Percentiles rank a stretch among this genome's conserved stretches.
These are phyloP conservation scores for Astrocystis sublimbata DNA, from an alignment of 495 filamentous ascomycete species.

Conservation along the genomic window DNA sequence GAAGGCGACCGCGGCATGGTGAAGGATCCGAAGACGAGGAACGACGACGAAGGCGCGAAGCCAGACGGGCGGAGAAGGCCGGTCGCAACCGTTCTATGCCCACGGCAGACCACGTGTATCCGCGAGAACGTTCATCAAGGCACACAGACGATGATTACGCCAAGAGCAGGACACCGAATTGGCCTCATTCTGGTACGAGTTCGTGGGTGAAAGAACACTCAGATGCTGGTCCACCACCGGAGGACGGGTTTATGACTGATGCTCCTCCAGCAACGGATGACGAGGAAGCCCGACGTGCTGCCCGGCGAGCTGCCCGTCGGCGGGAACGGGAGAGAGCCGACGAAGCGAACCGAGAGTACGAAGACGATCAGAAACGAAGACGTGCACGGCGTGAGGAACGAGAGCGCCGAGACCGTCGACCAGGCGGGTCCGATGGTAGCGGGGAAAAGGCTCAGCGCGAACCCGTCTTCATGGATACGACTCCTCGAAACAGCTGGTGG, in stretches of 20 bases:
- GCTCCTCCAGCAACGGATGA: constrained; percentile 35
- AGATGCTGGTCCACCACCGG: constrained; percentile 55
- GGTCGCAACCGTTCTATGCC: constrained; percentile 40
- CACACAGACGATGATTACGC: constrained; percentile 31
- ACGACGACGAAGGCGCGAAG: constrained; percentile 51
- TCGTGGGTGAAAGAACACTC: constrained; percentile 64
- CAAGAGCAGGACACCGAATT: constrained; percentile 38
- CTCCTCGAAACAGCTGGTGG: constrained; percentile 57
- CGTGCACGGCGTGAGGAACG: constrained; percentile 46
- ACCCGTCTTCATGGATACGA: constrained; percentile 43
- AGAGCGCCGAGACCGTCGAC: constrained; percentile 37
- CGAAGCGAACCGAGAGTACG: constrained; percentile 38
- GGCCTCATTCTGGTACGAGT: constrained; percentile 58
- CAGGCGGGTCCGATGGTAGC: constrained; percentile 45
- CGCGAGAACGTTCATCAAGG: constrained; percentile 41
- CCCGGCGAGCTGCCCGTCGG: constrained; percentile 44
- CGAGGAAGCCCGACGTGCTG: constrained; percentile 49
- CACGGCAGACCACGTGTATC: constrained; percentile 47
- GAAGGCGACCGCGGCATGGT: constrained; percentile 30
- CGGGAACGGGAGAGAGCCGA: constrained; percentile 43
- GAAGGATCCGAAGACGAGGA: constrained; percentile 46
- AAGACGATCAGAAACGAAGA: constrained; percentile 49
- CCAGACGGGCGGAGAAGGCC: constrained; percentile 43
- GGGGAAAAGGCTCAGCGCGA: constrained; percentile 38
- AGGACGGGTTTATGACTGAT: constrained; percentile 30